Evolutionary conservation across 805 yeast genomes (phyloP), one percentile per base, ranked within the genome.

Genomic region (Sungouiozyma intestinalis): DNA sequence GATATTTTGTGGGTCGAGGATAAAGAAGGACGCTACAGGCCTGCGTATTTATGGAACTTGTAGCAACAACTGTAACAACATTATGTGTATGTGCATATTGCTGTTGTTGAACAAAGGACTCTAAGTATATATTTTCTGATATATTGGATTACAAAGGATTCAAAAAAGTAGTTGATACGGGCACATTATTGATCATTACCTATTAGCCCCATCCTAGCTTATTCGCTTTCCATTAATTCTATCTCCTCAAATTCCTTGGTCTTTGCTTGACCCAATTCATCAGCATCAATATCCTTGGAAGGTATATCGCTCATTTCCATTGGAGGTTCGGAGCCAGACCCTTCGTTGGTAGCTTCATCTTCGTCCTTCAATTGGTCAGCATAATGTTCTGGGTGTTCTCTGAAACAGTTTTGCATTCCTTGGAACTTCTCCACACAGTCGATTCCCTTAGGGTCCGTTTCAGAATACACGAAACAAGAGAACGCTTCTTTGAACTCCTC

Each of bases 401-500:
- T 80, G 78, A 92, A 92, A 68, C 99, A 92, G 48, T 76, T 74
- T 69, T 94, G 95, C 98, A 90, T 92, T 57, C 70, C 76, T 63
- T 81, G 79, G 68, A 90, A 90, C 68, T 85, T 85, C 55, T 84
- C 86, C 52, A 92, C 79, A 67, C 99, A 92, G 64, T 92, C 97
- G 48, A 85, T 78, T 41, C 99, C 99, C 70, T 90, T 90, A 61
- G 97, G 97, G 60, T 92, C 99, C 44, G 84, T 81, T 56, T 81
- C 86, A 6, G 97, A 87, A 69, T 82, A 88, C 36, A 92, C 90
- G 57, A 92, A 92, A 63, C 99, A 92, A 13, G 95, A 73, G 62
- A 92, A 92, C 0, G 98, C 97, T 43, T 77, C 90, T 67, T 86
- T 86, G 70, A 86, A 86, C 67, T 86, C 95, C 56, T 81, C 90